Percentiles rank a stretch among this genome's conserved stretches.
phyloP scores from a whole-genome alignment of 345 rosid species.

The Hibiscus mutabilis region DNA sequence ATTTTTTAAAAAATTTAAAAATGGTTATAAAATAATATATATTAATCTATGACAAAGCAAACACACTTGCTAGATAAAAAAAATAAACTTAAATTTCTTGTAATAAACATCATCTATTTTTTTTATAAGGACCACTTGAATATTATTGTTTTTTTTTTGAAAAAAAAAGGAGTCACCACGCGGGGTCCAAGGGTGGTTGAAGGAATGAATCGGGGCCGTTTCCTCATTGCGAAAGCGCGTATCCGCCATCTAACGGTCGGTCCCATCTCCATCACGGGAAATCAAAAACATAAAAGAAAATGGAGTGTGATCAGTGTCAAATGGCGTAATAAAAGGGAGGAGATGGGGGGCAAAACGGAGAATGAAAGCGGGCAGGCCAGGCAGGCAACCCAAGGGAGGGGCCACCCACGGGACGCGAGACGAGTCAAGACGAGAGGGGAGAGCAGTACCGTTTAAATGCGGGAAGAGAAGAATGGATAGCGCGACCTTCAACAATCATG shows the following conservation, averaged over 20 bases:
- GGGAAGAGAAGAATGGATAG: slow-evolving; percentile 9
- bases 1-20: too few species aligned
- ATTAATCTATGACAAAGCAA: too few species aligned
- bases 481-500: slow-evolving; percentile 17
- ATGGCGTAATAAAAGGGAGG: neutral
- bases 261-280: neutral
- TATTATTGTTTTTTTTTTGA: neutral
- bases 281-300: neutral
- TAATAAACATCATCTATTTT: too few species aligned
- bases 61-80: too few species aligned
- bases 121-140: too few species aligned
- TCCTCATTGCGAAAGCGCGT: neutral
- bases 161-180: neutral
- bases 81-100: too few species aligned
- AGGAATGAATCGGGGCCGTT: neutral
- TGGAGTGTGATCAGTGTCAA: neutral
- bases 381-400: neutral
- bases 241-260: neutral
- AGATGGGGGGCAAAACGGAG: neutral
- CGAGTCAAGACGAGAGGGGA: neutral
- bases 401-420: neutral
- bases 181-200: neutral
- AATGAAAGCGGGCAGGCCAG: neutral
- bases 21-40: too few species aligned
- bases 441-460: slow-evolving; percentile 4